Base-by-base conservation (phyloP, 2,329 filamentous ascomycete species). In the Microdochium paspali region DNA sequence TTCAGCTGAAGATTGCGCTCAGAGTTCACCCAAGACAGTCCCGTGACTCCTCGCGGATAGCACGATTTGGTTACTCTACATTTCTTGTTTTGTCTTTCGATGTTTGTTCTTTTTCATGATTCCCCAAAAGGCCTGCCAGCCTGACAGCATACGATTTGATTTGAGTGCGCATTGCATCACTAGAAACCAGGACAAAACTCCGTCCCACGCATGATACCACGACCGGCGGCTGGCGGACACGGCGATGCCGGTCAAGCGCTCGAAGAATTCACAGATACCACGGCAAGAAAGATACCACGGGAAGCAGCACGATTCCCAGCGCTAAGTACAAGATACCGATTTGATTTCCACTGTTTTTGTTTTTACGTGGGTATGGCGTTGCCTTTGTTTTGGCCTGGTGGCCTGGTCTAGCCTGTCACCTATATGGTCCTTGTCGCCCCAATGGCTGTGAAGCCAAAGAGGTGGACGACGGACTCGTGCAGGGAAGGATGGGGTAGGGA, bases 161-260 rank as follows among this genome's bases (percentile, higher is more conserved):
- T 58, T 60, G 53, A 60, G 35, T 40, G 35, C 35, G 35, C 35
- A 40, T 21, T 40, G 35, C 35, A 40, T 40, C 12, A 21, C 5
- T 40, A 40, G 35, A 40, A 40, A 40, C 18, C 10, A 10, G 18
- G 18, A 40, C n/a, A 40, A 40, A 40, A 59, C 55, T 53, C 55
- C 53, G 56, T 52, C 55, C 50, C 55, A 55, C 54, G 59, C 54
- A 64, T 62, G 61, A 62, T 64, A 62, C 60, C 61, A 63, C 54
- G 55, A 61, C 51, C 53, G 59, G 57, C 56, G 52, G 49, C 43
- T 48, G 53, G 56, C 57, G 55, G 55, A 50, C 53, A 58, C 54
- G 59, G 59, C 58, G 58, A 60, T 63, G 60, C 57, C 58, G 43
- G 24, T 46, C 53, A 61, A 51, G 58, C 57, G 57, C 53, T 50